These are phyloP conservation scores for Tolypocladium paradoxum DNA, from an alignment of 2,329 filamentous ascomycete species.

Conservation along the genomic window DNA sequence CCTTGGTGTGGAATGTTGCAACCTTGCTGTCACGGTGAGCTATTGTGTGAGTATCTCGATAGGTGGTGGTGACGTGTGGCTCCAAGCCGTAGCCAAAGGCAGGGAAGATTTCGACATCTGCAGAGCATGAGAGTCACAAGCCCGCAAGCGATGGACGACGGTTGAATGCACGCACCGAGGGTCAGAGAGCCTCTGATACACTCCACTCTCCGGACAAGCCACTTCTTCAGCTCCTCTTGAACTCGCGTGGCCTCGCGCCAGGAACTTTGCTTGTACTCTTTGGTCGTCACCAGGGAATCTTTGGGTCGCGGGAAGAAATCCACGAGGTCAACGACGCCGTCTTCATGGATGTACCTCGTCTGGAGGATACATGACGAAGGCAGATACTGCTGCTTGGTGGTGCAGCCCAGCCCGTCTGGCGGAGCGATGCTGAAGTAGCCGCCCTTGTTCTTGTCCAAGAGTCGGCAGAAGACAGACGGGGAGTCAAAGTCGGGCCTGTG, in stretches of 20 bases:
- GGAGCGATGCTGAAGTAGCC: conserved; percentile 62
- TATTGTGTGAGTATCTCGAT: conserved; percentile 30
- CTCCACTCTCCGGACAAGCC: conserved; percentile 61
- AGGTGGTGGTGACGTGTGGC: conserved; percentile 47
- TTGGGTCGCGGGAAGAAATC: conserved; percentile 69
- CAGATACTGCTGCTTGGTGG: conserved; percentile 69
- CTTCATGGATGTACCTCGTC: conserved; percentile 67
- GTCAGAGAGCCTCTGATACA: conserved; percentile 58
- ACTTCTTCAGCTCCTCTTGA: conserved; percentile 55
- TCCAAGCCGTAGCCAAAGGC: conserved; percentile 61
- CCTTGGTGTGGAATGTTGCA: conserved; percentile 50
- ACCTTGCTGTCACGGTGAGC: conserved; percentile 40
- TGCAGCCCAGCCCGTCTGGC: conserved; percentile 38
- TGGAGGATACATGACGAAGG: conserved; percentile 66
- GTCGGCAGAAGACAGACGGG: conserved; percentile 62
- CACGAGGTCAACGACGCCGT: conserved; percentile 61
- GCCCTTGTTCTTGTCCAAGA: conserved; percentile 64
- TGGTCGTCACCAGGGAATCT: conserved; percentile 40
- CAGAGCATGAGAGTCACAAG: neutral
- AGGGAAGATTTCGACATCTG: conserved; percentile 60
- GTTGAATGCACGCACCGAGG: conserved; percentile 30
- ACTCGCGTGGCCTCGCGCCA: conserved; percentile 43
- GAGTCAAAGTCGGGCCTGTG: conserved; percentile 67
- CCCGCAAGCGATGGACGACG: neutral
- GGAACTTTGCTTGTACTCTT: conserved; percentile 35